phyloP scores from a whole-genome alignment of 108 stramenopile genomes.

The Pseudonitzschia multiseries region DNA sequence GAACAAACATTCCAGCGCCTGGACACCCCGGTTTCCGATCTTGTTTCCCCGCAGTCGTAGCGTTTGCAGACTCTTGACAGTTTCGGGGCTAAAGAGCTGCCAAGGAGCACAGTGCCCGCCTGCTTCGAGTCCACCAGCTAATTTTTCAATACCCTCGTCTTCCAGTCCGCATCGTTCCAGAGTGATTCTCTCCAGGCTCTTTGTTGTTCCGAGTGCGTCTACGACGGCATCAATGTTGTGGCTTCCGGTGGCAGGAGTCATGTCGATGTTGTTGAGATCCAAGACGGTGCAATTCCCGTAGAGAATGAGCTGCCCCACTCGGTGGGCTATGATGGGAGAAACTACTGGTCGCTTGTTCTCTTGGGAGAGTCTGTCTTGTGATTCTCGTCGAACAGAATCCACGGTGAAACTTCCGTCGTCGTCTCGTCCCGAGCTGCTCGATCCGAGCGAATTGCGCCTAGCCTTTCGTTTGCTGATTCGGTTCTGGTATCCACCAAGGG shows the following conservation, averaged over 20 bases:
- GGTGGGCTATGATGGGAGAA: slow-evolving; percentile 33
- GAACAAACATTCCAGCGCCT: slow-evolving; percentile 26
- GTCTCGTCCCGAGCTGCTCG: background rate
- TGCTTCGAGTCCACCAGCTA: slow-evolving; percentile 21
- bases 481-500: too few relatives aligned
- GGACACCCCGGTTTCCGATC: slow-evolving; percentile 47
- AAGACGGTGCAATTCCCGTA: slow-evolving; percentile 34
- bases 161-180: slow-evolving; percentile 32
- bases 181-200: slow-evolving; percentile 26
- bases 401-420: background rate
- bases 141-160: slow-evolving; percentile 32
- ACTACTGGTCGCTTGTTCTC: slow-evolving; percentile 1
- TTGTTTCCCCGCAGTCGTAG: slow-evolving; percentile 22
- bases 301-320: slow-evolving; percentile 25
- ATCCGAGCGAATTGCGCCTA: background rate
- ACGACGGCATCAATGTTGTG: slow-evolving; percentile 22
- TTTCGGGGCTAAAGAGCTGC: slow-evolving; percentile 19
- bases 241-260: background rate
- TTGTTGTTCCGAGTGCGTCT: slow-evolving; percentile 24
- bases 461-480: too few relatives aligned
- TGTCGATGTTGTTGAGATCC: slow-evolving; percentile 28
- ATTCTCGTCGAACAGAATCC: background rate
- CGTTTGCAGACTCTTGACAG: background rate
- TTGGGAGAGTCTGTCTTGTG: background rate
- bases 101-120: slow-evolving; percentile 14